Evolutionary conservation across 169 alveolate species (phyloP).

Genomic region (Plasmodium blacklocki): DNA sequence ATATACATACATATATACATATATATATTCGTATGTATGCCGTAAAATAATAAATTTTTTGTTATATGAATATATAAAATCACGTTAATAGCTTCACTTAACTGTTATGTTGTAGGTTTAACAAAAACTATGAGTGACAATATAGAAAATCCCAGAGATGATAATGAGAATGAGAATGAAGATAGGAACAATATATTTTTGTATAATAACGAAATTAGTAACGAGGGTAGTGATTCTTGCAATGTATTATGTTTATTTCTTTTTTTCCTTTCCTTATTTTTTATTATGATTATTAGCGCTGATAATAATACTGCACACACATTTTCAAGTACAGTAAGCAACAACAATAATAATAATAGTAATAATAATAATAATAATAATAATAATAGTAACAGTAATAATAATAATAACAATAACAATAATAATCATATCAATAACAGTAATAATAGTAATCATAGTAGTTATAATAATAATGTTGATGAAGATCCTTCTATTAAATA

Average conservation of each 20-base stretch:
- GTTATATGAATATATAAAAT: no score
- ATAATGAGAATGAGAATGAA: background rate
- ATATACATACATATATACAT: no score
- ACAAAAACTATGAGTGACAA: conserved; percentile 18
- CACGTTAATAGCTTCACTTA: no score
- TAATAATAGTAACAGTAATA: no score
- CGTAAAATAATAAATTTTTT: no score
- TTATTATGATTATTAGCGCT: conserved; percentile 31
- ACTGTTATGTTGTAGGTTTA: no score
- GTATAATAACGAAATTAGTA: conserved; percentile 19
- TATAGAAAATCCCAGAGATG: conserved; percentile 14
- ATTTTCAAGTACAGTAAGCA: background rate
- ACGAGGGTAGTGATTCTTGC: conserved; percentile 44
- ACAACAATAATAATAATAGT: background rate
- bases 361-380: no score
- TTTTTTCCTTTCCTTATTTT: conserved; percentile 48
- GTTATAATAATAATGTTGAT: background rate
- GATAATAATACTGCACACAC: conserved; percentile 6
- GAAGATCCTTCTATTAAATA: background rate
- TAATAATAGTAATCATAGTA: background rate
- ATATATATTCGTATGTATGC: no score
- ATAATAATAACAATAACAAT: no score
- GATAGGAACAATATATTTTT: conserved; percentile 32
- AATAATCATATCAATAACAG: background rate
- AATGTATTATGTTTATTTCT: conserved; percentile 49